Base-by-base conservation (phyloP, 768 basidiomycete genomes). In the Kondoa subrosea region DNA sequence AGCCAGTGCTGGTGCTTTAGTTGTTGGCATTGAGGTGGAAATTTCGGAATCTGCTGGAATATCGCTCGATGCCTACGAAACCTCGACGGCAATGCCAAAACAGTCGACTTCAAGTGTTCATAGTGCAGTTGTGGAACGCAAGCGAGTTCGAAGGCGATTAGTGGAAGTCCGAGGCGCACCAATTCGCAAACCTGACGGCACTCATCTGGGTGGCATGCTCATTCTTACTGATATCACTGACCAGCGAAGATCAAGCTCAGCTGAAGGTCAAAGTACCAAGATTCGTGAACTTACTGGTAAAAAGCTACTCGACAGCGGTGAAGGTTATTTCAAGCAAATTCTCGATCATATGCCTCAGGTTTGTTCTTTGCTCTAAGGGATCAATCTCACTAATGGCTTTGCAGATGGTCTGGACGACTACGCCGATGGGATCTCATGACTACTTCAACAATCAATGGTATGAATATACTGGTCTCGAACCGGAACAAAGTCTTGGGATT, bases 291-390 rank as follows among this genome's bases (percentile, higher is more conserved):
- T 59, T 4, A 60, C 30, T 4, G 30, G 30, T 14, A 60, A 60
- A 27, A 60, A 60, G 58, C 30, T 31, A 31, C 25, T 25, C 8
- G 57, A 57, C 14, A 59, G 66, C 61, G 29, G 34, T 2, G 67
- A 65, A 29, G 29, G 63, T 21, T 65, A 40, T 56, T 68, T 33
- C 57, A 59, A 50, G 34, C 61, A 64, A 60, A 69, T 73, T 27
- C 57, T 73, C 33, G 70, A 73, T 59, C 31, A 63, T 26, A 57
- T 73, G 66, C 72, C 72, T 31, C 71, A 72, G n/a, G n/a, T n/a
- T n/a, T n/a, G n/a, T n/a, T n/a, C n/a, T n/a, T n/a, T n/a, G n/a
- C n/a, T n/a, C n/a, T n/a, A n/a, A n/a, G n/a, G n/a, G n/a, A n/a
- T n/a, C n/a, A n/a, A n/a, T n/a, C n/a, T n/a, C n/a, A n/a, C n/a